phyloP scores from a whole-genome alignment of 139 green algal species.

The Ostreobium quekettii region DNA sequence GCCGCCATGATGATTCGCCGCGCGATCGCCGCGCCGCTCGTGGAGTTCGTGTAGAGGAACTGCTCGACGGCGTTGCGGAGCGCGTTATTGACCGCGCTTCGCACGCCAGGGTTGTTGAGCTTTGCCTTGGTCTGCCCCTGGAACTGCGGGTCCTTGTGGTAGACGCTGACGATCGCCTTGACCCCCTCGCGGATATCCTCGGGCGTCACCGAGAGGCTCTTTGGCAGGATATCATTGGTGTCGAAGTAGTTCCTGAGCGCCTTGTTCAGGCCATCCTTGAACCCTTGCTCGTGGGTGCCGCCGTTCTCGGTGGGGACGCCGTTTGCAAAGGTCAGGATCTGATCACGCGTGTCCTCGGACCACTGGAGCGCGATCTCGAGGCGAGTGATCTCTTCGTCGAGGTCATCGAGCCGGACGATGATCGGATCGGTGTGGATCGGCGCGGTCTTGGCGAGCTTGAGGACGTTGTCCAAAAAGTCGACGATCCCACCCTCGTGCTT shows the following conservation, averaged over 20 bases:
- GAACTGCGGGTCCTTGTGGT: constrained; percentile 87
- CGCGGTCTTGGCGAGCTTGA: background rate
- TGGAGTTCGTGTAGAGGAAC: constrained; percentile 19
- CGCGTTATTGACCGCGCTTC: constrained; percentile 22
- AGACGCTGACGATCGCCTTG: constrained; percentile 59
- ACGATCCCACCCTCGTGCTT: background rate
- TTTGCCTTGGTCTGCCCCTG: constrained; percentile 97
- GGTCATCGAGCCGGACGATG: background rate
- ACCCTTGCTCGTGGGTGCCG: constrained; percentile 91
- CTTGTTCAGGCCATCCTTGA: constrained; percentile 71
- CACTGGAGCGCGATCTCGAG: constrained; percentile 78
- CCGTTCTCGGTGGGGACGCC: constrained; percentile 91
- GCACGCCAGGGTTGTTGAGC: constrained; percentile 89
- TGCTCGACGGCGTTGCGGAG: constrained; percentile 33
- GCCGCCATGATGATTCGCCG: constrained; percentile 33
- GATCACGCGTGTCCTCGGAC: constrained; percentile 65
- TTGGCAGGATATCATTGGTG: background rate
- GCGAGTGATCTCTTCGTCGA: no score
- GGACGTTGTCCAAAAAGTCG: background rate
- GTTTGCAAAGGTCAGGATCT: constrained; percentile 93
- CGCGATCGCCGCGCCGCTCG: no score
- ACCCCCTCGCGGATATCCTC: constrained; percentile 86
- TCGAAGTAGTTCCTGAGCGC: no score
- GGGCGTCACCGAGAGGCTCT: no score
- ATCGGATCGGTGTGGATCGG: no score